Evolutionary conservation across 768 basidiomycete species (phyloP).

Genomic region (Russula sp.): DNA sequence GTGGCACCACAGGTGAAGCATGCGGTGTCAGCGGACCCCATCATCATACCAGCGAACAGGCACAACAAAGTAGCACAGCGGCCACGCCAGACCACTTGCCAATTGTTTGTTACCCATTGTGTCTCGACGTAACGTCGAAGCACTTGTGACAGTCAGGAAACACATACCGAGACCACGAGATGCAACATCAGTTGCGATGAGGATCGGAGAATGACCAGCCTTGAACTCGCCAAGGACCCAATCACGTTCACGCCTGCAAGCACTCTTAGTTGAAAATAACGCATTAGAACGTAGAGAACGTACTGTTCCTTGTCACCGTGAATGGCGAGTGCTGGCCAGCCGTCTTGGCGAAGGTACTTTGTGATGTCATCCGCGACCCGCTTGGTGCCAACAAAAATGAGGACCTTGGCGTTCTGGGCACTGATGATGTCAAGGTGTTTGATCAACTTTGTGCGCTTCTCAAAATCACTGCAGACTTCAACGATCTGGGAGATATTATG

Average conservation of each 20-base stretch:
- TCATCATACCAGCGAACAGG: constrained; percentile 25
- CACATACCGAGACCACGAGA: constrained; percentile 99
- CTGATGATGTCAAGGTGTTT: constrained; percentile 97
- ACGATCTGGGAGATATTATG: constrained; percentile 96
- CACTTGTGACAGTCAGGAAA: constrained; percentile 43
- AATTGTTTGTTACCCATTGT: constrained; percentile 30
- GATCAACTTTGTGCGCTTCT: constrained; percentile 93
- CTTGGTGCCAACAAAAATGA: constrained; percentile 98
- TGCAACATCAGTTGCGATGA: constrained; percentile 98
- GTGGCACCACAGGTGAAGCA: constrained; percentile 15
- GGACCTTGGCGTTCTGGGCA: constrained; percentile 93
- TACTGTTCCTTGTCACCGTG: constrained; percentile 99
- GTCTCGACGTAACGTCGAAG: constrained; percentile 34
- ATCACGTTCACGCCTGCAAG: constrained; percentile 84
- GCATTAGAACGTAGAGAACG: constrained; percentile 30
- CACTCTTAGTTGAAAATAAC: constrained; percentile 1
- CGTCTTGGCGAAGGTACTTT: constrained; percentile 94
- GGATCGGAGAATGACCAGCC: constrained; percentile 92
- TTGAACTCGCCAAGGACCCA: constrained; percentile 99
- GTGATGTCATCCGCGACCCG: constrained; percentile 98
- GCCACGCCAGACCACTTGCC: constrained; percentile 21
- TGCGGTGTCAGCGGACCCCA: constrained; percentile 18
- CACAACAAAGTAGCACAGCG: constrained; percentile 15
- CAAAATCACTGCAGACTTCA: constrained; percentile 95
- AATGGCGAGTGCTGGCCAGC: constrained; percentile 99